Percentiles rank a stretch among this genome's conserved stretches.
These are phyloP conservation scores for Pseudozyma hubeiensis DNA, from an alignment of 1,284 basidiomycete genomes.

Conservation along the genomic window DNA sequence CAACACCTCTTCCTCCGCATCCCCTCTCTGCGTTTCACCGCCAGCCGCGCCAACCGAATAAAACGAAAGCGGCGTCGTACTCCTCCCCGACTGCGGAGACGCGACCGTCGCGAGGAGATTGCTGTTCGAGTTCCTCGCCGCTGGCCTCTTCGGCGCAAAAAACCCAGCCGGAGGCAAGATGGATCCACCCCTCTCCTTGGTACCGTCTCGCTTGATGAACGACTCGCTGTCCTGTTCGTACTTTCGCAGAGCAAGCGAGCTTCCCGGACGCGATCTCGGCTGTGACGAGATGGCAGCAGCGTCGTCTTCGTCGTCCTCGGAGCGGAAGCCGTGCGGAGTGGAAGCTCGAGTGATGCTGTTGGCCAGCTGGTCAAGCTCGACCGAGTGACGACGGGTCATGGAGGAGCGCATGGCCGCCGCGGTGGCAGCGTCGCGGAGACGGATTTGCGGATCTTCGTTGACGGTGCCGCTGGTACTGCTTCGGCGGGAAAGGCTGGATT, in stretches of 20 bases:
- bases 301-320: slow-evolving; percentile 19
- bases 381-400: slow-evolving; percentile 28
- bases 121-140: slow-evolving; percentile 27
- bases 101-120: slow-evolving; percentile 16
- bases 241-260: slow-evolving; percentile 23
- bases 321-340: slow-evolving; percentile 31
- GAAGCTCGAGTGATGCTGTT: slow-evolving; percentile 30
- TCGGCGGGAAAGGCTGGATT: slow-evolving; percentile 20
- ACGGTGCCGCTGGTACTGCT: slow-evolving; percentile 23
- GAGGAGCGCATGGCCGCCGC: slow-evolving; percentile 34
- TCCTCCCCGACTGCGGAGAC: slow-evolving; percentile 8
- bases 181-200: slow-evolving; percentile 23
- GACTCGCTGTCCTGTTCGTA: slow-evolving; percentile 25
- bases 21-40: neutral
- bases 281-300: slow-evolving; percentile 2
- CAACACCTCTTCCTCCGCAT: slow-evolving; percentile 15
- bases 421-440: slow-evolving; percentile 37
- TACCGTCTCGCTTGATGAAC: slow-evolving; percentile 36
- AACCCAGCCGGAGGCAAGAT: slow-evolving; percentile 58
- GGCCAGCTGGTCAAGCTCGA: slow-evolving; percentile 33
- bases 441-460: slow-evolving; percentile 17
- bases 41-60: slow-evolving; percentile 8
- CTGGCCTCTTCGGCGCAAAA: slow-evolving; percentile 51
- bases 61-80: slow-evolving; percentile 35
- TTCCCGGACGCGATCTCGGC: slow-evolving; percentile 15